These are phyloP conservation scores for Phytophthora brassicae DNA, from an alignment of 352 stramenopile species.

Conservation along the genomic window DNA sequence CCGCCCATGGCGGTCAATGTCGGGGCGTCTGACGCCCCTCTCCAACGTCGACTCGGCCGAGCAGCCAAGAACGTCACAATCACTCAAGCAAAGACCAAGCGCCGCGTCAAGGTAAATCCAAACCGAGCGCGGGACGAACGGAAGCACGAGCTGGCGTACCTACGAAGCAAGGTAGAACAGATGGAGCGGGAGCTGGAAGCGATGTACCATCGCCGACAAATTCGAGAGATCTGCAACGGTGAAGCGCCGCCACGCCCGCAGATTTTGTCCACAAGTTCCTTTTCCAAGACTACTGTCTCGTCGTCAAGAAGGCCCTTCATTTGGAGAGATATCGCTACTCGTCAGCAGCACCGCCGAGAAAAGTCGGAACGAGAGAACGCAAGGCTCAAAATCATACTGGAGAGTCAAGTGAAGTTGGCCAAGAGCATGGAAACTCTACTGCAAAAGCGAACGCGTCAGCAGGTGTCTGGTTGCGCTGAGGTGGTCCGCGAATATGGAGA, in stretches of 20 bases:
- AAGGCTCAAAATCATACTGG: conserved; percentile 45
- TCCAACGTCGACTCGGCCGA: conserved; percentile 6
- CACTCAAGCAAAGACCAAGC: conserved; percentile 28
- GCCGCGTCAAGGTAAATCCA: conserved; percentile 32
- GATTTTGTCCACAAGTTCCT: background rate
- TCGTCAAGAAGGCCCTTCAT: conserved; percentile 23
- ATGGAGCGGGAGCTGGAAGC: conserved; percentile 34
- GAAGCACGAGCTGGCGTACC: conserved; percentile 36
- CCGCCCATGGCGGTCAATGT: conserved; percentile 10
- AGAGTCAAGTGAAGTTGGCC: conserved; percentile 53
- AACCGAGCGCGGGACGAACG: conserved; percentile 37
- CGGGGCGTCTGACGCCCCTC: background rate
- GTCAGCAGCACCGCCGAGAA: conserved; percentile 43
- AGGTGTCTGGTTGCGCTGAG: conserved; percentile 31
- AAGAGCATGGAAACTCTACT: conserved; percentile 51
- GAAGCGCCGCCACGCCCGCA: conserved; percentile 1
- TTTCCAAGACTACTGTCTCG: background rate
- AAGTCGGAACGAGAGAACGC: conserved; percentile 54
- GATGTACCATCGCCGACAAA: conserved; percentile 16
- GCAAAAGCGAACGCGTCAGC: conserved; percentile 38
- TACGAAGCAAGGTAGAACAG: conserved; percentile 36
- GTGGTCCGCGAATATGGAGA: conserved; percentile 17
- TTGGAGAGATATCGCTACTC: conserved; percentile 48
- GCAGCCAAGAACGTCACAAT: conserved; percentile 9
- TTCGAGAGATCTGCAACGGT: conserved; percentile 10